phyloP scores from a whole-genome alignment of 768 basidiomycete species.

The Lentinula sp. region DNA sequence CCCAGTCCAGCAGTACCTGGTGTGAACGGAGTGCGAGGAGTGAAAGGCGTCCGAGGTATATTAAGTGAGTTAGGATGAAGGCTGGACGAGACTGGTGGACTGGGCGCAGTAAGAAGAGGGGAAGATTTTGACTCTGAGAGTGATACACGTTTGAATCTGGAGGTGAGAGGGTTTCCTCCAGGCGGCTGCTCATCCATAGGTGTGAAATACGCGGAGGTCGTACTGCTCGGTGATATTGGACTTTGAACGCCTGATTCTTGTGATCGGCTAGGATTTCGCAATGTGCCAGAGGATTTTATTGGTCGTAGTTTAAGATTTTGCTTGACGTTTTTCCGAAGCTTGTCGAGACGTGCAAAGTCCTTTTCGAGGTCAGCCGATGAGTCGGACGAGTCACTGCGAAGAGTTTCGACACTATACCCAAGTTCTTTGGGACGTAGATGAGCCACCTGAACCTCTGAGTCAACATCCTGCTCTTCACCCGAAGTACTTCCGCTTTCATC shows the following conservation, averaged over 20 bases:
- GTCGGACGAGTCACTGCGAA: slow-evolving; percentile 1
- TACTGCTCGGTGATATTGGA: slow-evolving; percentile 7
- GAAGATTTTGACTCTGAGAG: neutral
- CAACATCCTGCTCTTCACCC: neutral
- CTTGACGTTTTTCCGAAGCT: slow-evolving; percentile 65
- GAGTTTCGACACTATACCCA: neutral
- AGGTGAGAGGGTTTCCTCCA: neutral
- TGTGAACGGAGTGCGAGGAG: slow-evolving; percentile 9
- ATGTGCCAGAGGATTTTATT: slow-evolving; percentile 52
- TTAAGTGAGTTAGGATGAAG: neutral
- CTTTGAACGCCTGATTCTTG: neutral
- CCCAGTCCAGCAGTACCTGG: neutral
- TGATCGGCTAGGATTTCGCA: slow-evolving; percentile 23
- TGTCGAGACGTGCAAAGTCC: slow-evolving; percentile 62
- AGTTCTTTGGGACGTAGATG: neutral
- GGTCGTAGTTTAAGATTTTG: slow-evolving; percentile 76
- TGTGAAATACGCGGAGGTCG: slow-evolving; percentile 10
- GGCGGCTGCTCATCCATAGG: slow-evolving; percentile 4
- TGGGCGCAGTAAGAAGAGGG: neutral
- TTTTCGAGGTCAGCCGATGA: slow-evolving; percentile 44
- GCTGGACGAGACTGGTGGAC: slow-evolving; percentile 15
- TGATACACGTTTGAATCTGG: neutral
- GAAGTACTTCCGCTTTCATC: neutral
- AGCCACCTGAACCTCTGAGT: neutral
- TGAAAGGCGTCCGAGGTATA: neutral